phyloP scores from a whole-genome alignment of 495 filamentous ascomycete genomes.

The Neurospora sp. region DNA sequence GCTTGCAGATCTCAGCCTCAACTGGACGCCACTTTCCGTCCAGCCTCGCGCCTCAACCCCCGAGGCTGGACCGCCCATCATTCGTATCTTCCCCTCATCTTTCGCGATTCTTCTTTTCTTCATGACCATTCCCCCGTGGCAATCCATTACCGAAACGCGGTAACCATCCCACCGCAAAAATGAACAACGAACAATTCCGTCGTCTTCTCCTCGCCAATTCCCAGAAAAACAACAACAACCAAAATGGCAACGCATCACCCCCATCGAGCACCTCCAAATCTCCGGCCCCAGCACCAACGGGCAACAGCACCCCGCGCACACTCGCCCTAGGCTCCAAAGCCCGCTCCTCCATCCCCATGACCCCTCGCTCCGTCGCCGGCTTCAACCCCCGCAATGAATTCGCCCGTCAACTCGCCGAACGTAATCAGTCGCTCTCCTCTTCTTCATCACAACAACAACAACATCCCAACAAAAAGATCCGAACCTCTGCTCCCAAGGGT shows the following conservation, averaged over 20 bases:
- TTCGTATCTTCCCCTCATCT: not conserved
- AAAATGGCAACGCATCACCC: constrained; percentile 28
- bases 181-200: constrained; percentile 97
- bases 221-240: constrained; percentile 24
- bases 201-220: constrained; percentile 55
- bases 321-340: constrained; percentile 52
- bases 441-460: constrained; percentile 26
- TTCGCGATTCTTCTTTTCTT: not conserved
- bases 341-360: constrained; percentile 76
- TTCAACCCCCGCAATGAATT: constrained; percentile 50
- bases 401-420: constrained; percentile 74
- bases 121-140: not conserved
- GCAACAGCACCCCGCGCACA: constrained; percentile 14
- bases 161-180: constrained; percentile 21
- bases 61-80: not conserved
- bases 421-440: constrained; percentile 36
- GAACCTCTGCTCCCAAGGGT: constrained; percentile 73
- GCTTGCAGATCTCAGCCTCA: not conserved
- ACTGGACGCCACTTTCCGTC: not conserved
- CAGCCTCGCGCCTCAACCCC: not conserved
- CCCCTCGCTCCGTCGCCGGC: constrained; percentile 59
- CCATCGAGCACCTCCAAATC: constrained; percentile 14
- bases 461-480: constrained; percentile 56
- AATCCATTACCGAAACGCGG: not conserved
- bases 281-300: not conserved